Conservation (phyloP, 352 stramenopile genomes). For the Detonula confervacea region DNA sequence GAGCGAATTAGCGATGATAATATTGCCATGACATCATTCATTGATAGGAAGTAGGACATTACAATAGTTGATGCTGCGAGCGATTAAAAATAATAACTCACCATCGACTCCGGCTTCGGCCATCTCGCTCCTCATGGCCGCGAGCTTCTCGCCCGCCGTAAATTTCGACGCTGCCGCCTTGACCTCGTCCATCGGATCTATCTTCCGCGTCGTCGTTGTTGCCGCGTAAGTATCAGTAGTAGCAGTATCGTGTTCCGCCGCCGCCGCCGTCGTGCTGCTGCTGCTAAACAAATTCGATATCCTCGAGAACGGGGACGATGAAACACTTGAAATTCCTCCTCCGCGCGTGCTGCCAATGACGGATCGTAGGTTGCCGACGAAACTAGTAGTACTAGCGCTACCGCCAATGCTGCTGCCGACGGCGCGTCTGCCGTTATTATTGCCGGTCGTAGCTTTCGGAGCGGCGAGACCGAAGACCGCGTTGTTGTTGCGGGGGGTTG, state of each 20-base stretch:
- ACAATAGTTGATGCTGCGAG: too few relatives aligned
- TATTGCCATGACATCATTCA: neutral
- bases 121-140: slow-evolving; percentile 63
- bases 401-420: neutral
- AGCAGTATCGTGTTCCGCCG: neutral
- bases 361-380: neutral
- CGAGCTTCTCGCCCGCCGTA: slow-evolving; percentile 55
- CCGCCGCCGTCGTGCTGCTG: slow-evolving; percentile 1
- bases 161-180: slow-evolving; percentile 16
- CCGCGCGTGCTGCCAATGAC: slow-evolving; percentile 29
- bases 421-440: too few relatives aligned
- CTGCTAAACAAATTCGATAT: neutral
- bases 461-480: too few relatives aligned
- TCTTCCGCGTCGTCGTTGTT: too few relatives aligned
- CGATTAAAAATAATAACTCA: too few relatives aligned
- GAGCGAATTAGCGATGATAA: too few relatives aligned
- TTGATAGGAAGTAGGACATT: neutral
- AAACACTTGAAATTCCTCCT: slow-evolving; percentile 5
- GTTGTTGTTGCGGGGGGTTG: too few relatives aligned
- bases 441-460: too few relatives aligned
- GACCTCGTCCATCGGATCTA: slow-evolving; percentile 38
- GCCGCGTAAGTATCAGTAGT: neutral
- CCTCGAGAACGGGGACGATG: neutral
- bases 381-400: neutral
- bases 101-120: slow-evolving; percentile 68